Evolutionary conservation across 2,329 filamentous ascomycete species (phyloP), one percentile per base, ranked within the genome.

Genomic region (Chaetomium olivaceum): DNA sequence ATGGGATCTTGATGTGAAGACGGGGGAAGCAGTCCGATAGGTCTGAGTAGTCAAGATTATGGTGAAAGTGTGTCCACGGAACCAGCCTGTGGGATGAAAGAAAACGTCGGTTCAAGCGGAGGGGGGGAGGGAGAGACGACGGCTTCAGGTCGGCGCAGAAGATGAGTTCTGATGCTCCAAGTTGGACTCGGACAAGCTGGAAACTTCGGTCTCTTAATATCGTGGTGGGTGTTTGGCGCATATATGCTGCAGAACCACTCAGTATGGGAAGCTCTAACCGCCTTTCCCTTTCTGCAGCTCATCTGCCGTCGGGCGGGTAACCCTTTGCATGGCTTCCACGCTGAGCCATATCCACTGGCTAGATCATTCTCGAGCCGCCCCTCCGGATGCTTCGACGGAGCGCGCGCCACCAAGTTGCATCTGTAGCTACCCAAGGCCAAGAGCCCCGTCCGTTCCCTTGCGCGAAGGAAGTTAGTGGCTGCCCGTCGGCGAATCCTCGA

Each of bases 371-470:
- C 16, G 36, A 58, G 27, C 58, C 61, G 57, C 64, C 55, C 60
- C 60, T 23, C 23, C 58, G 29, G 48, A 65, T 58, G 61, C 50
- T 66, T 54, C 51, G 48, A 46, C 55, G 46, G 68, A 69, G 69
- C 68, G 69, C 69, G 69, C 69, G 69, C 65, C 66, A 67, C 58
- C 19, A 27, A 39, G 50, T 55, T 62, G 58, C 63, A 58, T 67
- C 67, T 55, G 55, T 31, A 58, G 56, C 31, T 55, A 5, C 33
- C 9, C 36, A 31, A 27, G 23, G 46, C 55, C 58, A 43, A 36
- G 43, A 33, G 46, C 54, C 31, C 61, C 55, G 27, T 52, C 58
- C 33, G 25, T 46, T 55, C 31, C 56, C 27, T 58, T 46, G 11
- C n/a, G 25, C 46, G 12, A 31, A 46, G 23, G 33, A 55, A 46